Base-by-base conservation (phyloP, 352 stramenopile species). In the Pythium rishiriense region DNA sequence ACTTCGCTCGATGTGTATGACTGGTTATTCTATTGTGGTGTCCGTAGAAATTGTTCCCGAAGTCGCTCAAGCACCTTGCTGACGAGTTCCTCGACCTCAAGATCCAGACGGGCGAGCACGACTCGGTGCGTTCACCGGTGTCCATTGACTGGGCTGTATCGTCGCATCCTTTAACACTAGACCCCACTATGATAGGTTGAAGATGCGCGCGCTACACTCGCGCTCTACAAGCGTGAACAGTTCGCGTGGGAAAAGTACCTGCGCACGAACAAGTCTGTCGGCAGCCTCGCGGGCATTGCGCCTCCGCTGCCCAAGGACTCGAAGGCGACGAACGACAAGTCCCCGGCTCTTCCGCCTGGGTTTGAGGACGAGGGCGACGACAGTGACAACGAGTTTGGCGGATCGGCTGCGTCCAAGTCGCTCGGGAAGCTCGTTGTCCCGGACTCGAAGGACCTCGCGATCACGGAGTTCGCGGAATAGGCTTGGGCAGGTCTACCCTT, bases 221-320 rank as follows among this genome's bases (percentile, higher is more conserved):
- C 83, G 21, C 73, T 95, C 39, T 95, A 95, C 73, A 95, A 94
- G 55, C 72, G 63, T n/a, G 83, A 93, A 46, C 86, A 93, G 68
- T 91, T 85, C 41, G 78, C 66, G 29, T 95, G 87, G 87, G 87
- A 95, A 37, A 95, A 95, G 64, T 91, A 90, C 68, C 58, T 95
- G 19, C 84, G 79, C 41, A 81, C 75, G 21, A 78, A 72, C 61
- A 93, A 91, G 71, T 76, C 69, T 60, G 70, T 37, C 11, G 68
- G 79, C 42, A 72, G 70, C 45, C 68, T 92, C 24, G 81, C 74
- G 1, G 83, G 81, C 7, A 64, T 90, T 5, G 78, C 81, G 8
- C 81, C 83, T 0, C 45, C 74, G 45, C 55, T 88, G 21, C 76
- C 75, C 0, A 72, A 76, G 42, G 62, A 73, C n/a, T 42, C 64